Base-by-base conservation (phyloP, 129 eudicot genomes). In the Pulicaria dysenterica region DNA sequence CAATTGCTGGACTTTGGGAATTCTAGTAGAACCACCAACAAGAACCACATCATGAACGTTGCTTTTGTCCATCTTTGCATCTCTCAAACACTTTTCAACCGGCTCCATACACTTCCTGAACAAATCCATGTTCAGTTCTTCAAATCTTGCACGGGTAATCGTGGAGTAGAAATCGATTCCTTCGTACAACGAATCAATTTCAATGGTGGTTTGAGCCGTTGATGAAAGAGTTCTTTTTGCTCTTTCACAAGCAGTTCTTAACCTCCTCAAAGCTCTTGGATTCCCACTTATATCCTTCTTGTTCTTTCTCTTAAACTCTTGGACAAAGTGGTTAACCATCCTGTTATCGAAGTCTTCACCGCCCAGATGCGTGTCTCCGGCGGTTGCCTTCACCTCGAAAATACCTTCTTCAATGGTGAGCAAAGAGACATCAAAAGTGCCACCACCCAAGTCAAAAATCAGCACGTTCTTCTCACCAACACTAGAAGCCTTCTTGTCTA, bases 61-160 rank as follows among this genome's bases (percentile, higher is more conserved):
- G 85, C 96, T 86, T 68, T 89, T 89, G 73, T 89, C 96, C 96
- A 89, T 89, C 87, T 89, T 89, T 4, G 96, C 96, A 51, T 89
- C 96, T 65, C 96, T 81, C 80, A 89, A 84, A 75, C 96, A 89
- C 84, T 86, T 89, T 84, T 89, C 96, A 13, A 89, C 96, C 38
- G 89, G 96, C 58, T 89, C 96, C 96, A 89, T 89, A 72, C 91
- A 89, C 82, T 89, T 89, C 45, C 91, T 81, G 77, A 89, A 89
- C 44, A 89, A 51, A 47, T 89, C 96, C 96, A 89, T 89, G 89
- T 89, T 89, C 14, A 89, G 64, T 69, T 89, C 96, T 81, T 89
- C 91, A 38, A 89, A 89, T 62, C 91, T 79, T 6, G 96, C 96
- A 58, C 96, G 88, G 38, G 96, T 89, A 55, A 89, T 83, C 60